A percentile compares a stretch with the other conserved stretches of the same genome.
Evolutionary conservation across 108 stramenopile species (phyloP).

Genomic region (Stephanodiscus triporus): DNA sequence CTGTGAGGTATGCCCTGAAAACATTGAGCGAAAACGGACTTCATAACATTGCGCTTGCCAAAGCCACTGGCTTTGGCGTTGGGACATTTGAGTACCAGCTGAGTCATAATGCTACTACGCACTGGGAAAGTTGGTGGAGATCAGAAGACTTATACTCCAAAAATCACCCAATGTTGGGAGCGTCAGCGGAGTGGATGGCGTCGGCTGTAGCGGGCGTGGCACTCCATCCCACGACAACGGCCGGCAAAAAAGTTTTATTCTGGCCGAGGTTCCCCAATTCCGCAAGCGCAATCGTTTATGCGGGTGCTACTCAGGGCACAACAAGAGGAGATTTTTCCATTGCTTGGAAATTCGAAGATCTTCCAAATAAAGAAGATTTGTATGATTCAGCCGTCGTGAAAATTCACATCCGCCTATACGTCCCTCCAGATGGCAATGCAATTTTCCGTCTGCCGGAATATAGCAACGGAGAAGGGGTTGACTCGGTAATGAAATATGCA

Average conservation of each 20-base stretch:
- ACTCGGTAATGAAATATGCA: slow-evolving; percentile 38
- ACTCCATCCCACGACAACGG: slow-evolving; percentile 35
- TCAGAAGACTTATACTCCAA: slow-evolving; percentile 54
- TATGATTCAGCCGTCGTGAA: slow-evolving; percentile 28
- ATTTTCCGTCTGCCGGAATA: slow-evolving; percentile 45
- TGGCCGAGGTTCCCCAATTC: slow-evolving; percentile 52
- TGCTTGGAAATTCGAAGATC: slow-evolving; percentile 39
- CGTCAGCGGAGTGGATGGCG: slow-evolving; percentile 55
- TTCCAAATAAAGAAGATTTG: slow-evolving; percentile 6
- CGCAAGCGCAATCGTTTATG: slow-evolving; percentile 32
- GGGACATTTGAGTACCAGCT: slow-evolving; percentile 56
- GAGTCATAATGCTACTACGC: slow-evolving; percentile 56
- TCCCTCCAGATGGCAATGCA: slow-evolving; percentile 47
- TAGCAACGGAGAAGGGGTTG: slow-evolving; percentile 43
- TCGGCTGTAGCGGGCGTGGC: slow-evolving; percentile 50
- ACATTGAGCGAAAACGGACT: slow-evolving; percentile 51
- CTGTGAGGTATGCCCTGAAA: slow-evolving; percentile 41
- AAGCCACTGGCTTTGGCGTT: slow-evolving; percentile 45
- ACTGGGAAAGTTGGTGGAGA: slow-evolving; percentile 59
- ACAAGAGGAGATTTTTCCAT: slow-evolving; percentile 49
- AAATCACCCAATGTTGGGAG: slow-evolving; percentile 66
- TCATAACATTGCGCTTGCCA: slow-evolving; percentile 44
- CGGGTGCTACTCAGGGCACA: slow-evolving; percentile 47
- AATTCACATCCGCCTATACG: slow-evolving; percentile 41
- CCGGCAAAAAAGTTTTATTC: slow-evolving; percentile 37